Evolutionary conservation across 2,329 filamentous ascomycete genomes (phyloP), one percentile per base, ranked within the genome.

Genomic region (Ceratocystis papillata): DNA sequence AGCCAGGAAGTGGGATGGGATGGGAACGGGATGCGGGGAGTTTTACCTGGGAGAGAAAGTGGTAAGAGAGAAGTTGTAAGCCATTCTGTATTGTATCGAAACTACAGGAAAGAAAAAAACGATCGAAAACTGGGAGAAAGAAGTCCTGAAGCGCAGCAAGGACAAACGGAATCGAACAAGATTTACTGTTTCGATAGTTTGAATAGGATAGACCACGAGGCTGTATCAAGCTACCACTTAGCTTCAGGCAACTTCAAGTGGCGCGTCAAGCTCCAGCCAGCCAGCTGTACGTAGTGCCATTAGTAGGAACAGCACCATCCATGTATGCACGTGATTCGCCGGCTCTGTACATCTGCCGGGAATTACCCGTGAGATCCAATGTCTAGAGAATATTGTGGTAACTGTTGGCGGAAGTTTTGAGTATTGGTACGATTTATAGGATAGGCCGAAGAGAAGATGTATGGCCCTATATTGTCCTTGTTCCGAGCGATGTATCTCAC

Each of bases 11-110:
- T 69, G 72, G 70, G 64, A 69, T 67, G 67, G 53, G 37, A 41
- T 41, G 37, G 37, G 37, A 41, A 28, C 37, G 17, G n/a, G 20
- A 68, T 65, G 63, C 67, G 67, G 55, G 67, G 67, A 70, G 69
- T 55, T 85, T 78, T 86, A 95, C 94, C 93, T 99, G 77, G 94
- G 94, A 74, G 94, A 97, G 87, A 99, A 99, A 70, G 94, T 99
- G 70, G 94, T 99, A 76, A 99, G 84, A 68, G 94, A 99, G 86
- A 99, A 99, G 66, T 70, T 70, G 68, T 70, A 70, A 20, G 69
- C 69, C 69, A 70, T 70, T 55, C 33, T 62, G 62, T 22, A 60
- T 28, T 61, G 33, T 63, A 20, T 62, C 20, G 53, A 28, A 64
- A 12, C 45, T 44, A 53, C 28, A 41, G 33, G 22, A 60, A 41